Evolutionary conservation across 2,329 filamentous ascomycete genomes (phyloP).

Genomic region (Fusarium anthophilum): DNA sequence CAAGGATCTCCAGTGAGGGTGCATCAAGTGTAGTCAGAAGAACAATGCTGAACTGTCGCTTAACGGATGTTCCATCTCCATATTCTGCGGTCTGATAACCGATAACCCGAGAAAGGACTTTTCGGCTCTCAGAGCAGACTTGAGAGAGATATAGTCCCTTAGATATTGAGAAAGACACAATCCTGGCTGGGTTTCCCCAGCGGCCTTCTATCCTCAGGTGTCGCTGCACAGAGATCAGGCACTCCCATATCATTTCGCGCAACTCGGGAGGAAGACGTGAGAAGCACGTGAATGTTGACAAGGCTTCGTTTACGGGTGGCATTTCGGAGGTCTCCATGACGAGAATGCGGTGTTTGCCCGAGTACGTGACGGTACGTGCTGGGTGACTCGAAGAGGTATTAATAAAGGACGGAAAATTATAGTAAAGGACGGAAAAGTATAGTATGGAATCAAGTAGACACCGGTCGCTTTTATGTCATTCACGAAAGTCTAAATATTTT

Average conservation of each 20-base stretch:
- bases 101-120: background rate
- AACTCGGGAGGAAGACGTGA: background rate
- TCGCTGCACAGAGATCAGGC: background rate
- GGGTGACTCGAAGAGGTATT: background rate
- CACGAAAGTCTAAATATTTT: background rate
- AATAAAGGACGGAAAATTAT: background rate
- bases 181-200: rapidly evolving
- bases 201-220: background rate
- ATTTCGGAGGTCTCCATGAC: background rate
- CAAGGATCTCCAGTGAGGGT: background rate
- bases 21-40: background rate
- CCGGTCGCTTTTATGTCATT: background rate
- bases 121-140: background rate
- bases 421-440: background rate
- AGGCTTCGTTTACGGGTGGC: background rate
- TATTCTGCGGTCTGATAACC: background rate
- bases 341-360: rapidly evolving
- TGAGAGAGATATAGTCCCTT: rapidly evolving
- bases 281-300: background rate
- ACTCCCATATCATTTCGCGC: background rate
- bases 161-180: background rate
- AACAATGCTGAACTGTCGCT: background rate
- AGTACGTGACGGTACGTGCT: background rate
- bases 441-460: rapidly evolving
- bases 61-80: rapidly evolving